A percentile compares a stretch with the other conserved stretches of the same genome.
Evolutionary conservation across 2,329 filamentous ascomycete species (phyloP).

Genomic region (Juglanconis sp.): DNA sequence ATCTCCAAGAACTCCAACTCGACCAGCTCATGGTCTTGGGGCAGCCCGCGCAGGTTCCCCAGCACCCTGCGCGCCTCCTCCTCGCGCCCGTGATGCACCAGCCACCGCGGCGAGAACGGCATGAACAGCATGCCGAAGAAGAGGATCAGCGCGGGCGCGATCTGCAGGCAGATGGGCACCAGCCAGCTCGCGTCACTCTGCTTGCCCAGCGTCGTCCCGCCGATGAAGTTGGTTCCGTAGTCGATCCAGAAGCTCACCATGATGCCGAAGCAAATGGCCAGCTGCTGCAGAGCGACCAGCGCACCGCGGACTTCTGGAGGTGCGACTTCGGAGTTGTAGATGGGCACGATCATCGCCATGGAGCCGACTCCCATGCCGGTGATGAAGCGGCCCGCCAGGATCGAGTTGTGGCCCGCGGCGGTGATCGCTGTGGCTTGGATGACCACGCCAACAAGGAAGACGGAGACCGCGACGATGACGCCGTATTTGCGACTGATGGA

Average conservation of each 20-base stretch:
- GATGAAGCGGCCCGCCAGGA: slow-evolving; percentile 17
- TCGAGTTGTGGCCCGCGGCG: slow-evolving; percentile 43
- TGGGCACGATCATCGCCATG: slow-evolving; percentile 59
- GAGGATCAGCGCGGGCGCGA: slow-evolving; percentile 64
- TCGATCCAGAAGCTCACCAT: slow-evolving; percentile 65
- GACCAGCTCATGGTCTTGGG: slow-evolving; percentile 63
- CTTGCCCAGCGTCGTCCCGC: slow-evolving; percentile 41
- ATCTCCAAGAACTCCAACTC: slow-evolving; percentile 80
- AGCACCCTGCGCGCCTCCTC: slow-evolving; percentile 63
- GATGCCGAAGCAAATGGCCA: slow-evolving; percentile 60
- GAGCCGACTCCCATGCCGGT: slow-evolving; percentile 66
- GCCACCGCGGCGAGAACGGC: slow-evolving; percentile 76
- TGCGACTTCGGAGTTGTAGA: slow-evolving; percentile 46
- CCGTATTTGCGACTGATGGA: slow-evolving; percentile 65
- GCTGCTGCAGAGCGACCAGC: slow-evolving; percentile 46
- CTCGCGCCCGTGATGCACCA: slow-evolving; percentile 67
- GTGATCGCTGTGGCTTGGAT: slow-evolving; percentile 62
- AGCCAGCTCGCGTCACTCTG: slow-evolving; percentile 72
- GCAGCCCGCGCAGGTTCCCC: slow-evolving; percentile 59
- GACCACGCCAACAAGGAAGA: slow-evolving; percentile 70
- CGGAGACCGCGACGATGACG: slow-evolving; percentile 60
- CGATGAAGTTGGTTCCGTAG: slow-evolving; percentile 65
- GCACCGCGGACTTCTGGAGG: slow-evolving; percentile 46
- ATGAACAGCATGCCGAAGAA: slow-evolving; percentile 73
- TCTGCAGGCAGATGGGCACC: slow-evolving; percentile 68